Evolutionary conservation across 345 rosid species (phyloP).

Genomic region (Durio zibethinus): DNA sequence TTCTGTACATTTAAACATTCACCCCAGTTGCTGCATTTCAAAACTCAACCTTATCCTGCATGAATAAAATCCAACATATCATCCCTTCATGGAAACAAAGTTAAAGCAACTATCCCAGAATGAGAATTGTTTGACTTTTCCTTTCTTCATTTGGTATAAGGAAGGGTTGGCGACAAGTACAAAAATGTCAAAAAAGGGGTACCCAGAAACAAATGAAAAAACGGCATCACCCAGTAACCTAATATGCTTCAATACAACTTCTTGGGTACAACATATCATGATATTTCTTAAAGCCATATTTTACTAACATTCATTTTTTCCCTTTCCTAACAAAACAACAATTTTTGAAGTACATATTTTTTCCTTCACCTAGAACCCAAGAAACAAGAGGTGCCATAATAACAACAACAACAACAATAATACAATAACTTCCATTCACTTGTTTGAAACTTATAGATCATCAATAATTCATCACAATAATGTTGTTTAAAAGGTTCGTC

Average conservation of each 20-base stretch:
- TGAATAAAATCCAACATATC: slow-evolving; percentile 7
- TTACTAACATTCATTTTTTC: not conserved
- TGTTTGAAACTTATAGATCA: not conserved
- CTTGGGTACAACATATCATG: not conserved
- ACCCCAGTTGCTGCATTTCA: slow-evolving; percentile 20
- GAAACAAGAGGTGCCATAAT: not conserved
- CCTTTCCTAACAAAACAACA: not conserved
- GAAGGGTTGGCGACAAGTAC: not conserved
- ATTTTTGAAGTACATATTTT: not conserved
- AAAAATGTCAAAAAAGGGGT: not conserved
- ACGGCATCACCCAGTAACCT: not conserved
- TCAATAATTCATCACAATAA: not conserved
- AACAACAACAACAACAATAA: too few species aligned
- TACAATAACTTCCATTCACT: not conserved
- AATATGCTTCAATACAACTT: not conserved
- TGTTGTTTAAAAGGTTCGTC: not conserved
- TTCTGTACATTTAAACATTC: slow-evolving; percentile 29
- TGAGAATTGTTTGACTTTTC: not conserved
- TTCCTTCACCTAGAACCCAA: not conserved
- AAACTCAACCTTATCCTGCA: slow-evolving; percentile 21
- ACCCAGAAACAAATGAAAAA: not conserved
- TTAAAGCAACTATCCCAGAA: not conserved
- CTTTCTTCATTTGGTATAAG: not conserved
- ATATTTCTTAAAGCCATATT: not conserved
- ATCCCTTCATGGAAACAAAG: not conserved